A percentile compares a stretch with the other conserved stretches of the same genome.
Conservation (phyloP, 2,329 filamentous ascomycete species). For the Mycogone perniciosa region DNA sequence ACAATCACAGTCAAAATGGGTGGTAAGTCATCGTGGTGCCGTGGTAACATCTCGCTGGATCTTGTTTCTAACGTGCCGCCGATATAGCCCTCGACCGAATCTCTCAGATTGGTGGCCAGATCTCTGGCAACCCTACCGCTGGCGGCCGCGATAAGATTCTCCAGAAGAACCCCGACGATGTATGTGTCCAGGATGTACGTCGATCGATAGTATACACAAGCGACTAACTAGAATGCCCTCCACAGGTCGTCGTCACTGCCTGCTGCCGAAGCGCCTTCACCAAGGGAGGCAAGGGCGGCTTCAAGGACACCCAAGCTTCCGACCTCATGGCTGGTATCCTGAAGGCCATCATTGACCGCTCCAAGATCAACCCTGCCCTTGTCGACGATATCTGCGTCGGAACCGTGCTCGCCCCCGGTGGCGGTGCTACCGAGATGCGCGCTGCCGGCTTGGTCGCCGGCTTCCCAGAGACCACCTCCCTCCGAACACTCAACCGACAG, state of each 20-base stretch:
- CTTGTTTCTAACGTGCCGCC: conserved; percentile 10
- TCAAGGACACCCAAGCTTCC: conserved; percentile 87
- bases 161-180: conserved; percentile 62
- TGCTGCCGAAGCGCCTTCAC: conserved; percentile 88
- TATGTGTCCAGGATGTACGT: conserved; percentile 27
- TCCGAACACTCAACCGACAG: conserved; percentile 86
- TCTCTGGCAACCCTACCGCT: conserved; percentile 52
- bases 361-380: conserved; percentile 76
- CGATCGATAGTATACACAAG: neutral
- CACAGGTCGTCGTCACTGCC: conserved; percentile 81
- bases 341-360: conserved; percentile 73
- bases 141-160: conserved; percentile 51
- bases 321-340: conserved; percentile 83
- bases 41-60: neutral
- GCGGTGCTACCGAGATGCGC: conserved; percentile 94
- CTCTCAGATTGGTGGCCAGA: conserved; percentile 56
- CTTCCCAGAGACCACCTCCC: conserved; percentile 78
- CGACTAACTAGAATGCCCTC: neutral
- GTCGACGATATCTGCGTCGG: conserved; percentile 94
- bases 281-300: conserved; percentile 84
- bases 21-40: conserved; percentile 25
- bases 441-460: conserved; percentile 86
- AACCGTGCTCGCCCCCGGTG: conserved; percentile 83
- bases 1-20: conserved; percentile 26
- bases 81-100: conserved; percentile 50